Evolutionary conservation across 805 yeast species (phyloP), one percentile per base, ranked within the genome.

Genomic region (Saccharomyces paradoxus): DNA sequence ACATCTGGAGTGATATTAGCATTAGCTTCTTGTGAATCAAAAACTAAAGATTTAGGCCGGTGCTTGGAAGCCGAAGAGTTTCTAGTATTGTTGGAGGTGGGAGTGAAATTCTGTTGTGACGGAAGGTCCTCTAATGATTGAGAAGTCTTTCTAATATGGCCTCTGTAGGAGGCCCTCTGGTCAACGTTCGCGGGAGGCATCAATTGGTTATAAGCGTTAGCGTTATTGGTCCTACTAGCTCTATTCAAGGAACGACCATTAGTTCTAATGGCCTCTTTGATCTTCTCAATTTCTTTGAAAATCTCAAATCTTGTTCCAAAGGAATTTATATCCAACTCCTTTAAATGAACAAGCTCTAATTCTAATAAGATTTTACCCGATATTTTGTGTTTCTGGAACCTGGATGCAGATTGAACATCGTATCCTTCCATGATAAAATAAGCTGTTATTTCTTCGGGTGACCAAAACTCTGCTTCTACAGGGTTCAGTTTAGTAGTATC

Each of bases 281-380:
- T 73, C 41, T 82, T 80, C 67, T 89, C 96, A 62, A 94, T 92
- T 67, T 89, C 96, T 66, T 89, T 90, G 70, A 82, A 84, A 49
- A 94, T 81, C 68, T 91, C 97, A 71, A 90, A 94, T 59, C 99
- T 79, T 0, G 97, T 91, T 28, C 99, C 99, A 73, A 94, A 94
- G 3, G 96, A 87, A 50, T 82, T 78, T 52, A 94, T 92, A 54
- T 91, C 99, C 55, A 94, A 75, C 70, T 94, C 99, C 68, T 92
- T 94, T 63, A 94, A 77, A 63, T 87, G 87, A 1, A 89, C 79
- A 57, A 92, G 76, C 64, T 92, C 97, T 58, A 94, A 77, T 70
- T 91, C 95, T 52, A 94, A 75, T 48, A 94, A 71, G 53, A 94
- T 92, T 5, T 82, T 74, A 29, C 99, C 99, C 1, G 91, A 85